Percentiles rank a stretch among this genome's conserved stretches.
These are phyloP conservation scores for Pseudonitzschia delicatissima DNA, from an alignment of 108 stramenopile genomes.

Conservation along the genomic window DNA sequence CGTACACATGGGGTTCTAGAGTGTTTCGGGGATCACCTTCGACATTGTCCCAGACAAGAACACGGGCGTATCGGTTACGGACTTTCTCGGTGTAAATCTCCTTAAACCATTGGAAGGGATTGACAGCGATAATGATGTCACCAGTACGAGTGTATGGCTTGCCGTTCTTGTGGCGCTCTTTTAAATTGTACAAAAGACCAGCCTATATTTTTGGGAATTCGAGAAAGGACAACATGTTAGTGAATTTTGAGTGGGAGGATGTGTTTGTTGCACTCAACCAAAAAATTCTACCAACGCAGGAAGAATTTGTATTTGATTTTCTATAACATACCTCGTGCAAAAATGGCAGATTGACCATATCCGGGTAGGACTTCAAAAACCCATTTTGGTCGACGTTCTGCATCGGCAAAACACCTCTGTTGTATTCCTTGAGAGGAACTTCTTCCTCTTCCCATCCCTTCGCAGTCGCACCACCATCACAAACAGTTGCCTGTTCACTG, in stretches of 20 bases:
- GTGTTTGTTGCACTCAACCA: not conserved
- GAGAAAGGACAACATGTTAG: not conserved
- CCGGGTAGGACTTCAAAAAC: conserved; percentile 37
- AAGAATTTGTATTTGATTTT: too few relatives aligned
- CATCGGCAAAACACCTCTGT: conserved; percentile 63
- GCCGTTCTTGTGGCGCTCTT: conserved; percentile 63
- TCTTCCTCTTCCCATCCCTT: conserved; percentile 44
- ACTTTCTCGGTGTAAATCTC: conserved; percentile 76
- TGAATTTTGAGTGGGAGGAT: not conserved
- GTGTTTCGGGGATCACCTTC: conserved; percentile 39
- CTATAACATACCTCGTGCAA: conserved; percentile 80
- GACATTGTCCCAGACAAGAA: conserved; percentile 54
- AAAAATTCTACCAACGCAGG: too few relatives aligned
- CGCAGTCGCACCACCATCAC: conserved; percentile 41
- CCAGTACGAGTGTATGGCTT: conserved; percentile 92
- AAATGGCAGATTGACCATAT: conserved; percentile 85
- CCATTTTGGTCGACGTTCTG: conserved; percentile 63
- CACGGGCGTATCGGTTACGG: conserved; percentile 62
- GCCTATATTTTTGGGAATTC: conserved; percentile 12
- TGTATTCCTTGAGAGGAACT: conserved; percentile 72
- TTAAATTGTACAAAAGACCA: conserved; percentile 86
- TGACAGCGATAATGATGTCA: conserved; percentile 92
- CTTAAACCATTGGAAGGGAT: conserved; percentile 91
- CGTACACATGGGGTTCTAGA: conserved; percentile 79
- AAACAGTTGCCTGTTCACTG: conserved; percentile 36